Percentiles rank a stretch among this genome's conserved stretches.
phyloP scores from a whole-genome alignment of 2,329 filamentous ascomycete genomes.

The Pyricularia pennisetigena region DNA sequence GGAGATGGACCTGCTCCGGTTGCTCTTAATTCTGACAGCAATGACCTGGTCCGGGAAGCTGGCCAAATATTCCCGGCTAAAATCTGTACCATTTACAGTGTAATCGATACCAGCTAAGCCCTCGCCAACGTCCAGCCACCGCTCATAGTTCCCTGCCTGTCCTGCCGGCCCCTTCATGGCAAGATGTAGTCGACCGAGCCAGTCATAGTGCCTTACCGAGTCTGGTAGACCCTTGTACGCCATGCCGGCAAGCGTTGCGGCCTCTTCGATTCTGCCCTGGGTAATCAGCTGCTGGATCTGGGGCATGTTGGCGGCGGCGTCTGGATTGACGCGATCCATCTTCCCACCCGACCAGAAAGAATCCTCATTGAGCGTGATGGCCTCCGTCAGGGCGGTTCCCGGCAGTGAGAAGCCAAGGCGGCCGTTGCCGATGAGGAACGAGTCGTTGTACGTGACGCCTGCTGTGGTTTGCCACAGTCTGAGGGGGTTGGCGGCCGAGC shows the following conservation, averaged over 20 bases:
- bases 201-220: conserved; percentile 26
- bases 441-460: conserved; percentile 16
- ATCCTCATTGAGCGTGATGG: conserved; percentile 29
- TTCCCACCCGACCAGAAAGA: conserved; percentile 27
- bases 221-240: conserved; percentile 25
- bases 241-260: conserved; percentile 20
- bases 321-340: conserved; percentile 23
- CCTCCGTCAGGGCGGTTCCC: conserved; percentile 24
- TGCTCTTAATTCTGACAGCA: conserved; percentile 15
- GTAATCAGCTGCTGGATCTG: conserved; percentile 22
- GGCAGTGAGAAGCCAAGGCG: conserved; percentile 24
- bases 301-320: conserved; percentile 19
- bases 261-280: conserved; percentile 21
- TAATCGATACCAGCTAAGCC: conserved; percentile 22
- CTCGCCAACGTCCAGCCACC: conserved; percentile 22
- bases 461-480: not conserved
- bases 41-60: conserved; percentile 24
- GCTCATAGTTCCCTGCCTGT: conserved; percentile 15
- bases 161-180: not conserved
- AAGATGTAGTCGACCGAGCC: not conserved
- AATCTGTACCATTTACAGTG: conserved; percentile 15
- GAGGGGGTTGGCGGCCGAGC: conserved; percentile 1
- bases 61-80: conserved; percentile 22
- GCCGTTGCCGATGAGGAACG: conserved; percentile 33
- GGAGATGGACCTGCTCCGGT: not conserved